Percentiles rank a stretch among this genome's conserved stretches.
These are phyloP conservation scores for Coffea eugenioides DNA, from an alignment of 257 asterid genomes.

Conservation along the genomic window DNA sequence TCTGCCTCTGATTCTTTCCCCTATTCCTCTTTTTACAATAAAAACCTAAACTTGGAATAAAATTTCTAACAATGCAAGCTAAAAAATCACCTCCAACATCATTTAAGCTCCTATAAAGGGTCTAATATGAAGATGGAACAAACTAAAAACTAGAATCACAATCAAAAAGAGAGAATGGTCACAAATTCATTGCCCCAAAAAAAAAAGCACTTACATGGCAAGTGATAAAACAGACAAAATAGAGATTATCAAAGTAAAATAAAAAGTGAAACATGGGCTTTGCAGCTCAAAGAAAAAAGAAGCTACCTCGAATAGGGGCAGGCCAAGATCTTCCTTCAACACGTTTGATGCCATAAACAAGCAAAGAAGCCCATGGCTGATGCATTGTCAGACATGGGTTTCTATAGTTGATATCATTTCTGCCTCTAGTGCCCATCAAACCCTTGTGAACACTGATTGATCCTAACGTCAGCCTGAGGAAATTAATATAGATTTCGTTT, in stretches of 20 bases:
- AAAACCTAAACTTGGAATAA: background rate
- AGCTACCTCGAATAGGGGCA: constrained; percentile 69
- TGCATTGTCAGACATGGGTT: constrained; percentile 97
- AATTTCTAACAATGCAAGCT: background rate
- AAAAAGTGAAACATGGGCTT: background rate
- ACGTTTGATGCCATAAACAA: constrained; percentile 86
- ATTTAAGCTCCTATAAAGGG: background rate
- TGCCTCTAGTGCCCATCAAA: constrained; percentile 44
- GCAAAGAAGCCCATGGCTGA: constrained; percentile 98
- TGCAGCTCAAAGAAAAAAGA: background rate
- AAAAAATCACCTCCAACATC: background rate
- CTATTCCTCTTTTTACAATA: background rate
- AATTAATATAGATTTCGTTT: background rate
- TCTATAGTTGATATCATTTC: constrained; percentile 44
- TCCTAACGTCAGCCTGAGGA: background rate
- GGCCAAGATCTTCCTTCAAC: constrained; percentile 98
- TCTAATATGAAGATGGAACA: too few species aligned
- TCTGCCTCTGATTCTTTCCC: background rate
- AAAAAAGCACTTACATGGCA: background rate
- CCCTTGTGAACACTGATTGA: background rate
- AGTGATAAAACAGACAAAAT: background rate
- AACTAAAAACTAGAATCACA: too few species aligned
- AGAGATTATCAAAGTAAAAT: background rate
- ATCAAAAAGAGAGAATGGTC: too few species aligned
- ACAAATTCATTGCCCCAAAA: too few species aligned